Evolutionary conservation across 257 asterid species (phyloP).

Genomic region (Oldenlandia corymbosa): DNA sequence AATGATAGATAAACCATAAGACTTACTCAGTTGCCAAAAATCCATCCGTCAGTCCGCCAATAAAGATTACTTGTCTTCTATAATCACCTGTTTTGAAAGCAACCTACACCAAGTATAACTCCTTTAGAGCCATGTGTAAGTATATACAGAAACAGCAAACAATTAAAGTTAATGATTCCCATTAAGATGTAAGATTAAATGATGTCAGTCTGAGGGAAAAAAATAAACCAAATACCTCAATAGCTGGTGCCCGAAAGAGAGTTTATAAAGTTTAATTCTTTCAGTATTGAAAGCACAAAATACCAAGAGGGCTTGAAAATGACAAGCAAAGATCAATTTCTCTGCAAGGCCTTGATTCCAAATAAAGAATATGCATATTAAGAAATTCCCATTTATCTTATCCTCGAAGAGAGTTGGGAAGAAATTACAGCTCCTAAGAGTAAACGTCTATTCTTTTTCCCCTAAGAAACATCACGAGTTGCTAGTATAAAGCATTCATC

Average conservation of each 20-base stretch:
- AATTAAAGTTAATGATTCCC: background rate
- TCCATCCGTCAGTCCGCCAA: slow-evolving; percentile 93
- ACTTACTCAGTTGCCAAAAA: slow-evolving; percentile 93
- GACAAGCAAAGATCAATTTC: background rate
- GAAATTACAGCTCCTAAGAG: background rate
- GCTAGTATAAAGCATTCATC: background rate
- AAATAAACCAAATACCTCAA: background rate
- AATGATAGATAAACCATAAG: slow-evolving; percentile 1
- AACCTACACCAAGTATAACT: slow-evolving; percentile 48
- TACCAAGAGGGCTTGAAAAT: background rate
- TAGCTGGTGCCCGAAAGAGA: background rate
- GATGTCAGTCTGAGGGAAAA: background rate
- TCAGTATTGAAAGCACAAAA: background rate
- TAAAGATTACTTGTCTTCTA: slow-evolving; percentile 81
- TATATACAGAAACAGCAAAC: background rate
- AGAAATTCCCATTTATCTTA: background rate
- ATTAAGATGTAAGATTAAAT: background rate
- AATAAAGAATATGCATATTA: background rate
- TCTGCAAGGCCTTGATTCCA: background rate
- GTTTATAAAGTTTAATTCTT: slow-evolving; percentile 2
- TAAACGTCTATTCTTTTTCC: background rate
- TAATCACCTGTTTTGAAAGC: slow-evolving; percentile 93
- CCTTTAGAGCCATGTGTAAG: background rate
- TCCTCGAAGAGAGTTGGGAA: no score
- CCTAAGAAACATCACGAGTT: background rate